Evolutionary conservation across 2,329 filamentous ascomycete species (phyloP).

Genomic region (Pyricularia sp.): DNA sequence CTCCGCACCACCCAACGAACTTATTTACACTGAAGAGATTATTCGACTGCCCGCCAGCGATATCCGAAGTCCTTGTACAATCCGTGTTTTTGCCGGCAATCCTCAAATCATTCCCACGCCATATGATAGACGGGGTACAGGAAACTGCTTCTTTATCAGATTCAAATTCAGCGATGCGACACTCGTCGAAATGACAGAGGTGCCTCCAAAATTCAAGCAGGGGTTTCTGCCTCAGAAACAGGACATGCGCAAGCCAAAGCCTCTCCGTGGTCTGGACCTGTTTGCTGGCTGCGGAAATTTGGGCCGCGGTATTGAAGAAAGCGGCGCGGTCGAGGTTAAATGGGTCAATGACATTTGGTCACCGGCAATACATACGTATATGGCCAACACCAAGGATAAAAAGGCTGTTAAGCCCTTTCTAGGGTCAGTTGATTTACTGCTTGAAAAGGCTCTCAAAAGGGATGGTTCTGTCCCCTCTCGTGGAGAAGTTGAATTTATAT

Average conservation of each 20-base stretch:
- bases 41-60: slow-evolving; percentile 23
- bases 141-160: slow-evolving; percentile 56
- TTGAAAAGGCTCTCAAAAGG: slow-evolving; percentile 45
- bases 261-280: slow-evolving; percentile 56
- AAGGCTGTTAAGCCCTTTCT: slow-evolving; percentile 44
- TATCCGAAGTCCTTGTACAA: slow-evolving; percentile 47
- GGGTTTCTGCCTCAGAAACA: slow-evolving; percentile 38
- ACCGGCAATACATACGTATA: slow-evolving; percentile 61
- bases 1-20: slow-evolving; percentile 38
- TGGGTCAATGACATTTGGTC: slow-evolving; percentile 60
- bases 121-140: slow-evolving; percentile 56
- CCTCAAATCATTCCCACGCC: slow-evolving; percentile 26
- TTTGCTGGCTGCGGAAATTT: slow-evolving; percentile 75
- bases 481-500: slow-evolving; percentile 59
- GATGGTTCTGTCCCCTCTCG: slow-evolving; percentile 43
- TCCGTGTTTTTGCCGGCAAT: slow-evolving; percentile 40
- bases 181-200: not conserved
- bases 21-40: slow-evolving; percentile 44
- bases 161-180: not conserved
- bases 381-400: slow-evolving; percentile 47
- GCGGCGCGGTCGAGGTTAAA: slow-evolving; percentile 52
- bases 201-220: slow-evolving; percentile 23
- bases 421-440: slow-evolving; percentile 64
- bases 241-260: slow-evolving; percentile 13
- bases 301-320: slow-evolving; percentile 67